Evolutionary conservation across 352 stramenopile genomes (phyloP), one percentile per base, ranked within the genome.

Genomic region (Globisporangium rhizosaccharum): DNA sequence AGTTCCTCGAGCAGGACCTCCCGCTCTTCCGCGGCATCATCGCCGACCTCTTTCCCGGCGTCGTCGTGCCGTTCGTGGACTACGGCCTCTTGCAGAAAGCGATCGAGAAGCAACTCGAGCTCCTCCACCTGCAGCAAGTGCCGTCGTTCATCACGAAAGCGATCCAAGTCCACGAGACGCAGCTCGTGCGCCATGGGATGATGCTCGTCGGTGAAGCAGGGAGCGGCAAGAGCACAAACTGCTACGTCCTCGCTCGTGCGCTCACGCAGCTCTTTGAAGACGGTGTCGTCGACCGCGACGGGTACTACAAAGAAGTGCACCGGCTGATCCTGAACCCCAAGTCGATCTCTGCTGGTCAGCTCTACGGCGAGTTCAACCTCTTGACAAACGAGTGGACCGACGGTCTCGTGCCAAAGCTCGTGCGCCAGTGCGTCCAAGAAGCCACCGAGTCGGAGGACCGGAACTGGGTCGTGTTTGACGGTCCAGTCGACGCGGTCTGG

Each of bases 381-480:
- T 65, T 98, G 17, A 98, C 95, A 0, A 96, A 96, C 45, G 94
- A 98, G 59, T 98, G 94, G 94, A 95, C 88, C 9, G 94, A 98
- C 44, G 88, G 87, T 12, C 71, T 97, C 3, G 93, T 97, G 2
- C 92, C 93, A 0, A 96, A 96, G 45, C 83, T 98, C 20, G 96
- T 98, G 54, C 87, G 88, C 3, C 85, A 96, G 56, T 94, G 83
- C 47, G 83, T 96, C 1, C 70, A 82, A 18, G 85, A 92, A 63
- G 82, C 82, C 0, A 79, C 75, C 1, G 85, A 94, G 59, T 86
- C 66, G 0, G 86, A 96, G 30, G 85, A 87, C 26, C 82, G 87
- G 10, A 96, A 97, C 58, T 97, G 90, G 90, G 85, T 97, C 15
- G 72, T 97, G 42, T 96, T 97, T 36, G 90, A 97, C 51, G 90